Conservation (phyloP, 2,329 filamentous ascomycete species). For the Chaetomium olivaceum region DNA sequence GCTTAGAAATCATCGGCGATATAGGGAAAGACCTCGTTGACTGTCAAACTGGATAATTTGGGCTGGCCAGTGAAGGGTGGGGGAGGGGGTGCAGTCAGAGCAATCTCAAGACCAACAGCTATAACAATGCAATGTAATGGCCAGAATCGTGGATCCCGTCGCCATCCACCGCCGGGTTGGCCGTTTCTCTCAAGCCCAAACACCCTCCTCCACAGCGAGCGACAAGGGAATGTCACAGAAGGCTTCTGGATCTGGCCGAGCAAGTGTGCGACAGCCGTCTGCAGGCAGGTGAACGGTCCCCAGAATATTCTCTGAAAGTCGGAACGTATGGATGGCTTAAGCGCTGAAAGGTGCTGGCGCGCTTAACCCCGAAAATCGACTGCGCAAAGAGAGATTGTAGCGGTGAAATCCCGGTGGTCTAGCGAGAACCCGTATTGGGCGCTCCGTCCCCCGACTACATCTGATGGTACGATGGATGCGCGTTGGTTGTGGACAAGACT, state of each 20-base stretch:
- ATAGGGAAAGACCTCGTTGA: not conserved
- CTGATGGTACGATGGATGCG: not conserved
- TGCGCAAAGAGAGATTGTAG: not conserved
- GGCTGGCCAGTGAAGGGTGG: not conserved
- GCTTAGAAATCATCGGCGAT: not conserved
- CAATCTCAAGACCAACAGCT: not conserved
- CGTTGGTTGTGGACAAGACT: not conserved
- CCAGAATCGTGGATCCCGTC: not conserved
- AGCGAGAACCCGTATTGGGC: not conserved
- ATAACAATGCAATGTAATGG: not conserved
- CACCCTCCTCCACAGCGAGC: not conserved
- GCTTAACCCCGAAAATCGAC: not conserved
- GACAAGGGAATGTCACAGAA: not conserved
- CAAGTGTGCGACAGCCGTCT: not conserved
- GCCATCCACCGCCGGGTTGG: not conserved
- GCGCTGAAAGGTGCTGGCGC: constrained; percentile 8
- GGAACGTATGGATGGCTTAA: not conserved
- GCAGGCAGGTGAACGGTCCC: not conserved
- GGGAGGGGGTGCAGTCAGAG: not conserved
- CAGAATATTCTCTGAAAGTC: not conserved
- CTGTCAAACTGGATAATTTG: not conserved
- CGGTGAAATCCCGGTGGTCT: not conserved
- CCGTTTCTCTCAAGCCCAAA: not conserved
- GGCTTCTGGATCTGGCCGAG: not conserved
- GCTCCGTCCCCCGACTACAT: not conserved